Base-by-base conservation (phyloP, 257 asterid genomes). In the Gentiana macrophylla region DNA sequence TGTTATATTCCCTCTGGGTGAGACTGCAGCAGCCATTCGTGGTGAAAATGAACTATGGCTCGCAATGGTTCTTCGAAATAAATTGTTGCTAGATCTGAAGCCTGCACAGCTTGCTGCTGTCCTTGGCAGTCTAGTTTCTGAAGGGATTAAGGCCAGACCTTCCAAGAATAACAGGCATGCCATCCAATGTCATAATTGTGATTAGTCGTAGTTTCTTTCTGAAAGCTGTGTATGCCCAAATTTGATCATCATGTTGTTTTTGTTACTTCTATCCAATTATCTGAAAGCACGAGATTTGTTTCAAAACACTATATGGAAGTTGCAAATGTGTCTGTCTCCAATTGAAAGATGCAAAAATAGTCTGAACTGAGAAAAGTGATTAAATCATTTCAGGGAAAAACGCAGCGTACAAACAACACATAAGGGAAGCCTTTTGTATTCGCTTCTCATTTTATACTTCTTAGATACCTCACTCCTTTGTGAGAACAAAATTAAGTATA, bases 91-190 rank as follows among this genome's bases (percentile, higher is more conserved):
- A 12, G 86, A 77, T 62, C 67, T 92, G 73, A 92, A 88, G 68
- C 98, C 97, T 56, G 89, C 97, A 67, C 94, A 92, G 77, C 94
- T 92, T 75, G 98, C 98, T 78, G 94, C 98, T 47, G 89, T 92
- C 49, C 77, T 76, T 58, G 95, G 97, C 59, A 73, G 97, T 72
- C 74, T 92, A 57, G 85, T 88, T 61, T 92, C 98, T 48, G 97
- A 88, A 71, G 98, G 97, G 75, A 87, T 91, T 52, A 92, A 86
- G 74, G 79, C 85, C 70, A 91, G 98, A 49, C 94, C 97, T 1
- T 88, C 79, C 80, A 85, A 85, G 74, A 87, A 83, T 63, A 87
- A 88, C 70, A 83, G 90, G 97, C 85, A 73, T 3, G 9, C 15
- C 1, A 12, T 44, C 38, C 32, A 35, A 57, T 8, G 50, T 13